Evolutionary conservation across 352 stramenopile genomes (phyloP), one percentile per base, ranked within the genome.

Genomic region (Phytophthora parvispora): DNA sequence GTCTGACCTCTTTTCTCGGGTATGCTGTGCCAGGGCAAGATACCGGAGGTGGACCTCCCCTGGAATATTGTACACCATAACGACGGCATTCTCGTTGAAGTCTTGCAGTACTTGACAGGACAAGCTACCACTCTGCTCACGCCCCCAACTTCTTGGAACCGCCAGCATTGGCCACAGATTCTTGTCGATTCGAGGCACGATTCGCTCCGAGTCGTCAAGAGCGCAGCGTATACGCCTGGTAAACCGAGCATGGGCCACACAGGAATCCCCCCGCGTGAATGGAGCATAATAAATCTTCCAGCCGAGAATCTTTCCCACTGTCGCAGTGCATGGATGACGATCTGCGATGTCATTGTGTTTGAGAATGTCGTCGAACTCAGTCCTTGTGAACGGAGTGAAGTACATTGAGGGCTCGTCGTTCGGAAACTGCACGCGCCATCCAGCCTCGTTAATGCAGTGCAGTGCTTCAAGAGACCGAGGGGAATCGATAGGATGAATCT

Each of bases 371-470:
- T 72, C 54, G 60, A 48, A 56, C 22, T 72, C 53, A 13, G 31
- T 7, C 20, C 34, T 49, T 1, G 55, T 52, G 25, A 78, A 49
- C 36, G 66, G 70, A 15, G 71, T 34, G 40, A 72, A 78, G 50
- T 64, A 60, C 38, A 78, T 72, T 3, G 66, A 59, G 32, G 70
- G 66, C 29, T 52, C 54, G 15, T 55, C 61, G 28, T 50, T 50
- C 20, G 47, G 12, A 22, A 77, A 50, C 32, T 64, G 32, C 36
- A 74, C 63, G 20, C 58, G 31, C n/a, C 25, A 42, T 8, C 56
- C 64, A 20, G 45, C 10, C n/a, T 31, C 10, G 22, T 24, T 9
- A 9, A 25, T 15, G 15, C 5, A 24, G 38, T 22, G 20, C 18
- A 10, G 8, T 6, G 38, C 16, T 10, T 8, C 2, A 6, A 24